Base-by-base conservation (phyloP, 202 grass and related monocot species). In the Musa balbisiana region DNA sequence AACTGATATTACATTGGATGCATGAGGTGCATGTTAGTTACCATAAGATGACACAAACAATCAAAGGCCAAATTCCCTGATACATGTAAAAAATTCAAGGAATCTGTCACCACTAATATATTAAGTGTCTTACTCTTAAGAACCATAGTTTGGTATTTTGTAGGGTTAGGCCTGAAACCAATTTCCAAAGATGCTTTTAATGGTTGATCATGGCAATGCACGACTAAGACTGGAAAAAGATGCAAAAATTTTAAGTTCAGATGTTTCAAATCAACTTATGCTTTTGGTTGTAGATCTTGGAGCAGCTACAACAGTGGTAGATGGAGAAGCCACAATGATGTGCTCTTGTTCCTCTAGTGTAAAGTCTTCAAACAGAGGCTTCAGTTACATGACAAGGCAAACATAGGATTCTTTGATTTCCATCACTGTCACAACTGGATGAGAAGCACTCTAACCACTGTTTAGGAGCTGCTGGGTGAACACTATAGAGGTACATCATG, bases 381-480 rank as follows among this genome's bases (percentile, higher is more conserved):
- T 78, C 64, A 81, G 84, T 71, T 85, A 27, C 71, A 92, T 78
- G 62, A 56, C 55, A 17, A 29, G 54, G 26, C 55, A 23, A 12
- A 75, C 62, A 62, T 49, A 75, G 51, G 43, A 15, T 64, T 64
- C 11, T 76, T 52, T 64, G n/a, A 64, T 51, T 76, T 25, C 74
- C 73, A 64, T 87, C 85, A 74, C 69, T 89, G 62, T 64, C 78
- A 69, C 16, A 80, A 75, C 84, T 84, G 77, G 82, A 89, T 76
- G 86, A 97, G 78, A 91, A 87, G 77, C 87, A 84, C 67, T 93
- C 90, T 33, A 97, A 90, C 93, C 93, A 97, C 83, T 91, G 79
- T 71, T 97, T 97, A 17, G 90, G 93, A 77, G 74, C 93, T 76
- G 88, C 87, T 68, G 93, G 93, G 81, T 97, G 88, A 55, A 87